Evolutionary conservation across 768 basidiomycete species (phyloP), one percentile per base, ranked within the genome.

Genomic region (Termitomyces bulborhizus): DNA sequence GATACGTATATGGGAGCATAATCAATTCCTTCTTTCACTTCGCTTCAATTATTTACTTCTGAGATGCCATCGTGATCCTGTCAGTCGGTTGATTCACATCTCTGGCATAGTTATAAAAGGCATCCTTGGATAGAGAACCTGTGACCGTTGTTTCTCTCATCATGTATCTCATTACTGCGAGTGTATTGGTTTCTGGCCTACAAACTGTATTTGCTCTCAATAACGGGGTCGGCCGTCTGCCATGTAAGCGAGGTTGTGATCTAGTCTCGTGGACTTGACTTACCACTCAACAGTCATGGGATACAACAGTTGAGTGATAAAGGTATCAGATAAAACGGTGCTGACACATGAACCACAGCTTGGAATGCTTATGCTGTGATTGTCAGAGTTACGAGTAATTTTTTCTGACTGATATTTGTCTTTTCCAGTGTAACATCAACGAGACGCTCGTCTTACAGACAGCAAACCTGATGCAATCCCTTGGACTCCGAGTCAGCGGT

Each of bases 281-380:
- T 12, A 29, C 6, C 5, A 11, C 32, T 41, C 15, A 12, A 46
- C 37, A 85, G 84, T 79, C 21, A 73, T 86, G 73, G 84, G 83
- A 4, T 86, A 80, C 59, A 86, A 86, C 59, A 85, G 83, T 49
- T 85, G 51, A 65, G 81, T 58, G 24, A 15, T n/a, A 8, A 15
- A 36, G 29, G 1, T n/a, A 11, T 52, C 58, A 59, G 18, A 6
- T 16, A 2, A 34, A 51, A 27, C 18, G 21, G 16, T 32, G 32
- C 46, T 48, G 18, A 47, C 40, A 2, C 44, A 11, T 15, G 5
- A 27, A 24, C 13, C 1, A 21, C 39, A 86, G 85, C 85, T 9
- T 87, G 85, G 85, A 86, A 87, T 65, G 84, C 83, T 8, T 85
- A 81, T 65, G 77, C 84, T 62, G 83, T 85, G 54, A 48, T 73